These are phyloP conservation scores for Nakazawaea siamensis DNA, from an alignment of 805 yeast species.

Conservation along the genomic window DNA sequence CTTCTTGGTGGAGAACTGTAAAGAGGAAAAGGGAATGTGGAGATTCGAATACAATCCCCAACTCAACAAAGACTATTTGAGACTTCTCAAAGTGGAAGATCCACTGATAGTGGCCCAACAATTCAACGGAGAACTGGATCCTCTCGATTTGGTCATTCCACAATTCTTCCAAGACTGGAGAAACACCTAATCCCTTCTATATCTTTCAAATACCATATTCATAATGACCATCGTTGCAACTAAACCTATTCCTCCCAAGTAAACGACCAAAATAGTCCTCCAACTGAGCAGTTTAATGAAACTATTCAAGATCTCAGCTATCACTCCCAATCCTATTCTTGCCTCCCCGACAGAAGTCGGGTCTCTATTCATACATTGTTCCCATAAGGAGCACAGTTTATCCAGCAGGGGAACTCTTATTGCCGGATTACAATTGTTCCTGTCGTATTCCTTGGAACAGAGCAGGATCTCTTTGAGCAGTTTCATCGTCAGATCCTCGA, in stretches of 20 bases:
- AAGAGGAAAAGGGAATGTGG: conserved; percentile 41
- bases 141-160: neutral
- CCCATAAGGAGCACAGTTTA: conserved; percentile 63
- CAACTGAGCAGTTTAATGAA: conserved; percentile 65
- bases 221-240: conserved; percentile 46
- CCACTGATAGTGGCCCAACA: conserved; percentile 22
- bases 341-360: conserved; percentile 59
- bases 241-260: conserved; percentile 29
- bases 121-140: neutral
- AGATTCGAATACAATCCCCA: conserved; percentile 46
- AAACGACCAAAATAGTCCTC: conserved; percentile 52
- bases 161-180: no score
- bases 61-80: conserved; percentile 38
- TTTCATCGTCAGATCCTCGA: conserved; percentile 54
- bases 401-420: conserved; percentile 70
- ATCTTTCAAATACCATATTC: conserved; percentile 38
- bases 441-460: conserved; percentile 62
- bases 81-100: conserved; percentile 37
- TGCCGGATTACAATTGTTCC: conserved; percentile 65
- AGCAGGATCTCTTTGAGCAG: conserved; percentile 53
- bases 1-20: conserved; percentile 56
- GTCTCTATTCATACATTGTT: conserved; percentile 73
- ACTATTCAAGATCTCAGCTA: conserved; percentile 76
- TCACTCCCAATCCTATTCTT: conserved; percentile 67
- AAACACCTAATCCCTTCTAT: no score